Evolutionary conservation across 768 basidiomycete genomes (phyloP), one percentile per base, ranked within the genome.

Genomic region (Pleurotus cornucopiae): DNA sequence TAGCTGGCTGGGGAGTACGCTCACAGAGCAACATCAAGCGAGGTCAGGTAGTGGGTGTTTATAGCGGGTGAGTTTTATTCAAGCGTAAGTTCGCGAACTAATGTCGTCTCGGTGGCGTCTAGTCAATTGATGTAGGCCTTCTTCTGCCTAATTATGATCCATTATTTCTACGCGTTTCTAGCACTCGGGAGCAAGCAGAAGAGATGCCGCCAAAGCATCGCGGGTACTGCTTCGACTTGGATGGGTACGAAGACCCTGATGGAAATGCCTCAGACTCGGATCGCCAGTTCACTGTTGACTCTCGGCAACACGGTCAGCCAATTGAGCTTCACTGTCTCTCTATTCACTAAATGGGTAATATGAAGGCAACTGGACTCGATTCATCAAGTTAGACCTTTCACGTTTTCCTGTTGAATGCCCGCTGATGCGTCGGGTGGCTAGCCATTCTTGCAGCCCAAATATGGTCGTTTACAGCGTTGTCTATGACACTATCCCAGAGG

Each of bases 351-450:
- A 38, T 25, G 46, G 23, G 23, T 13, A 38, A 38, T 45, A 49
- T 48, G 21, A 58, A 88, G 87, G 88, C 5, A 89, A 89, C 61
- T 89, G 88, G 88, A 85, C 86, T 6, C 77, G 86, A 3, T 89
- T 89, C 58, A 72, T 89, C 30, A 89, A 89, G 87, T 86, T 60
- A 57, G 83, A 66, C 9, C 23, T 34, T 40, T 39, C 12, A 34
- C 40, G 23, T 13, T n/a, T 18, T 25, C 16, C 21, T 6, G 14
- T 3, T 39, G 9, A 12, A 16, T 25, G 21, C 56, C 37, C 2
- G 26, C 37, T 30, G 26, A 12, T 34, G 55, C 9, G 45, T 45
- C 45, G 30, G 9, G 11, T 13, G 20, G 16, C n/a, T 61, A 89
- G 87, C 61, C 88, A 89, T 62, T 88, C 85, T 0, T 89, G 87